Percentiles rank a stretch among this genome's conserved stretches.
Conservation (phyloP, 2,329 filamentous ascomycete genomes). For the Amesomyces nigricolor region DNA sequence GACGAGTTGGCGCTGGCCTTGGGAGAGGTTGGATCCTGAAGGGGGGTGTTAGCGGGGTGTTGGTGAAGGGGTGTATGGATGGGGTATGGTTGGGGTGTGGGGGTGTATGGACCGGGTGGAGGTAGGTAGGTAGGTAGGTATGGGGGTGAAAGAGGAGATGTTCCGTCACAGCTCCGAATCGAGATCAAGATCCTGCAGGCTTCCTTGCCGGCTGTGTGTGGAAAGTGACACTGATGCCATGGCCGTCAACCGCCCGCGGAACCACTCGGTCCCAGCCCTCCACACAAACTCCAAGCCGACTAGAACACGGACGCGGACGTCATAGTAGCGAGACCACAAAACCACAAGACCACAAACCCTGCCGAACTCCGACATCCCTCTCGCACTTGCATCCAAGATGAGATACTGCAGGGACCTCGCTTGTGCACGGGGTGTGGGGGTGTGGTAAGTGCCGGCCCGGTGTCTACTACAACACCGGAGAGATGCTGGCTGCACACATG, state of each 20-base stretch:
- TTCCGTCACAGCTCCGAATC: constrained; percentile 1
- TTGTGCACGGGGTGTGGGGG: background rate
- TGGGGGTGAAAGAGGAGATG: background rate
- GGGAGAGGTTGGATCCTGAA: constrained; percentile 84
- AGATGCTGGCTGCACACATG: too few species aligned
- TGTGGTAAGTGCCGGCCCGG: background rate
- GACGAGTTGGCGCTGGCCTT: constrained; percentile 90
- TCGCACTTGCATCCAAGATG: constrained; percentile 20
- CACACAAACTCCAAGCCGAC: background rate
- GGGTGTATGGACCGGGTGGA: background rate
- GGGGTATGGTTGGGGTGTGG: too few species aligned
- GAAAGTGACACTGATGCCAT: background rate
- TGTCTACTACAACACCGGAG: too few species aligned
- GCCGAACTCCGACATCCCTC: constrained; percentile 9
- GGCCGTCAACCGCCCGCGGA: background rate
- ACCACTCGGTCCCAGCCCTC: constrained; percentile 7
- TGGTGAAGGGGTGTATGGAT: background rate
- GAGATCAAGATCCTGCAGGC: constrained; percentile 5
- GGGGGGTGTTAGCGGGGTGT: constrained; percentile 23
- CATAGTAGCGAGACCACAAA: background rate
- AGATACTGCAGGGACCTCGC: constrained; percentile 23
- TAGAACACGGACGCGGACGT: background rate
- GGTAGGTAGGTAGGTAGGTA: background rate
- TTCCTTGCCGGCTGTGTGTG: background rate
- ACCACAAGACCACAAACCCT: background rate